Evolutionary conservation across 768 basidiomycete genomes (phyloP).

Genomic region (Albatrellus ellisii): DNA sequence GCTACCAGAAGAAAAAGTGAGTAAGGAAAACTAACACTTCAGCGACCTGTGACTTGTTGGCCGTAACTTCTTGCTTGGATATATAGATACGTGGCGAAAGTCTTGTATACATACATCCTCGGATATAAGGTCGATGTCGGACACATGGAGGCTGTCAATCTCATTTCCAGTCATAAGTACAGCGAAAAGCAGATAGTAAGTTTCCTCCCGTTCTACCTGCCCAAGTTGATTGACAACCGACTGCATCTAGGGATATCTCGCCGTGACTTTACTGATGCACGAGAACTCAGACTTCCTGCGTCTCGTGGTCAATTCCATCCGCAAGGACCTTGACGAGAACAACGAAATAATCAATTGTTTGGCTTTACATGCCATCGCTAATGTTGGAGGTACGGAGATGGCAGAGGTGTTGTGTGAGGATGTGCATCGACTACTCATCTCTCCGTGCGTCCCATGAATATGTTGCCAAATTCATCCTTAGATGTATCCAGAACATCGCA

Average conservation of each 20-base stretch:
- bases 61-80: background rate
- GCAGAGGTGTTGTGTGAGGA: slow-evolving; percentile 90
- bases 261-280: slow-evolving; percentile 94
- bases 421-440: slow-evolving; percentile 89
- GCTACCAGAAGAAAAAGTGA: slow-evolving; percentile 90
- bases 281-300: slow-evolving; percentile 97
- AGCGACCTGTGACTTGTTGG: background rate
- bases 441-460: slow-evolving; percentile 46
- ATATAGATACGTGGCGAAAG: slow-evolving; percentile 88
- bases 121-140: slow-evolving; percentile 99
- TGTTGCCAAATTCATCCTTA: slow-evolving; percentile 10
- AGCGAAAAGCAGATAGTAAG: slow-evolving; percentile 98
- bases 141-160: slow-evolving; percentile 98
- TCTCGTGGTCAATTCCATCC: slow-evolving; percentile 94
- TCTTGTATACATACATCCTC: slow-evolving; percentile 97
- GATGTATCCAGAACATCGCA: slow-evolving; percentile 62
- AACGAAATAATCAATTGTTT: slow-evolving; percentile 94
- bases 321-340: slow-evolving; percentile 91
- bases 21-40: slow-evolving; percentile 17
- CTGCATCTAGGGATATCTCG: slow-evolving; percentile 76
- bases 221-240: slow-evolving; percentile 6
- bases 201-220: slow-evolving; percentile 2
- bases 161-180: slow-evolving; percentile 91
- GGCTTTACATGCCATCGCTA: slow-evolving; percentile 95
- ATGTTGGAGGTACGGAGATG: slow-evolving; percentile 97